A percentile compares a stretch with the other conserved stretches of the same genome.
phyloP scores from a whole-genome alignment of 176 grass and related monocot species.

The Lolium rigidum region DNA sequence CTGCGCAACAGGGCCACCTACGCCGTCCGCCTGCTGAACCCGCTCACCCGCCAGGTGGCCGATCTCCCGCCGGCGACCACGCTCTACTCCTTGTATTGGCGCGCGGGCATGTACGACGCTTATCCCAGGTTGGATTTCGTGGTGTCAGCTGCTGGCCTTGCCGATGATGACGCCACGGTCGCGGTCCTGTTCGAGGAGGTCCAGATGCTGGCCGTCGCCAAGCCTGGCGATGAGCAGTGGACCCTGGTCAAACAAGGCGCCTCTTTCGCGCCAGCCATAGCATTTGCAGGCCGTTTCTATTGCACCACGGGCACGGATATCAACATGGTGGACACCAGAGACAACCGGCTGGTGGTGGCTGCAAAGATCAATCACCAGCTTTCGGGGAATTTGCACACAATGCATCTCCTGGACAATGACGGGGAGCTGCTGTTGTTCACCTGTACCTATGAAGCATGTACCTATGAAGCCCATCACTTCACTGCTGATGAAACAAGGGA shows the following conservation, averaged over 20 bases:
- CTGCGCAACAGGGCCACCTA: background rate
- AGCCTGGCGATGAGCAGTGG: background rate
- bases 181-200: background rate
- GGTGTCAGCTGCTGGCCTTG: too few relatives aligned
- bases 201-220: background rate
- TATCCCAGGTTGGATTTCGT: too few relatives aligned
- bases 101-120: too few relatives aligned
- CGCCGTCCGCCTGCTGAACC: conserved; percentile 11
- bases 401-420: background rate
- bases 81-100: too few relatives aligned
- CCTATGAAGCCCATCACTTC: background rate
- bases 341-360: background rate
- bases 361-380: background rate
- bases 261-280: too few relatives aligned
- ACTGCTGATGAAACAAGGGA: background rate
- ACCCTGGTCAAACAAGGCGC: too few relatives aligned
- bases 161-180: too few relatives aligned
- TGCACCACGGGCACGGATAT: background rate
- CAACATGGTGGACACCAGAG: background rate
- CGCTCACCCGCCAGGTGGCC: background rate
- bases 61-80: background rate
- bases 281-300: too few relatives aligned
- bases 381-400: background rate
- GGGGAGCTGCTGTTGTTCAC: background rate
- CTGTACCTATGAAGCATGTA: background rate